Base-by-base conservation (phyloP, 768 basidiomycete species). In the Peribolospora kevripleyi region DNA sequence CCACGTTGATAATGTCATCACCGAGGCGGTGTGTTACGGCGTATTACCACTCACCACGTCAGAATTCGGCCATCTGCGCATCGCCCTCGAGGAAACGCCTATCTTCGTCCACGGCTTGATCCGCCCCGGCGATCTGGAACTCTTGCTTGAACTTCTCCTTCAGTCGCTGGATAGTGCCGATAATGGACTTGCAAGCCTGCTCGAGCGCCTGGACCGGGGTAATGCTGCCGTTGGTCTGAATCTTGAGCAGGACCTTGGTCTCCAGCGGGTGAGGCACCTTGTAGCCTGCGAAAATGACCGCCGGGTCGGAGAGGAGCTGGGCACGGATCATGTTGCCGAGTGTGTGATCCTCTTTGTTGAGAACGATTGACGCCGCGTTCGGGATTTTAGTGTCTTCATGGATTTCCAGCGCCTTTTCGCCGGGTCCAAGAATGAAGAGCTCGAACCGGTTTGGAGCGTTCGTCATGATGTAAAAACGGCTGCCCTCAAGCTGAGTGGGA, bases 321-420 rank as follows among this genome's bases (percentile, higher is more conserved):
- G 84, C 78, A 64, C 93, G 79, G n/a, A 98, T 73, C 83, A 97
- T 84, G 70, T 90, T 90, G 7, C 79, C 91, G 5, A 97, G 70
- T 0, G 93, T 98, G 65, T 97, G 93, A 65, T 97, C 93, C 66
- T 98, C 91, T 70, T 95, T 95, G 57, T 84, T 73, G 62, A 98
- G 73, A 62, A 85, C 86, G 59, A 98, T 78, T 0, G 90, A 91
- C 13, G 91, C 91, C 2, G 93, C 88, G 63, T 95, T 93, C 0
- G 90, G 90, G 58, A 97, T 86, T 71, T 93, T 95, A 48, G 86
- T 90, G 69, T 98, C 93, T 68, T 97, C 90, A 0, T 75, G 77
- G 48, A 97, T 40, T 50, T 43, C 56, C 53, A 54, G 56, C 52
- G 51, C 1, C 13, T 81, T 82, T 72, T 98, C 90, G 65, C 81